Evolutionary conservation across 177 flowering plant genomes (phyloP).

Genomic region (Vitis hybrid): DNA sequence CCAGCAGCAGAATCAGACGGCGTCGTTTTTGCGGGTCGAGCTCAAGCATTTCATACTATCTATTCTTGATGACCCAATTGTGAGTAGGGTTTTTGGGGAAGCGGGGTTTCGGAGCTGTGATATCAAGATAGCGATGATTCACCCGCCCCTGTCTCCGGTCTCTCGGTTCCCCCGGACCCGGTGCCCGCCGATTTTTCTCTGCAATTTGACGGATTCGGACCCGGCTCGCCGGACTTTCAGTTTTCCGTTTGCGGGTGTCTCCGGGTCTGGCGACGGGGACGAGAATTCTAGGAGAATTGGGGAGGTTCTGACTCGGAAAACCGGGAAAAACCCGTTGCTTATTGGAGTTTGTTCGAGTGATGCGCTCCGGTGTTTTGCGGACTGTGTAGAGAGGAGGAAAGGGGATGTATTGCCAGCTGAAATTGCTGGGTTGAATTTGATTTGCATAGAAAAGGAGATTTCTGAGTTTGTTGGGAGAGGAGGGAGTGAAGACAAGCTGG

Average conservation of each 20-base stretch:
- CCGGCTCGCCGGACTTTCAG: not conserved
- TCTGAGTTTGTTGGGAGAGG: constrained; percentile 16
- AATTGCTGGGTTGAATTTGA: constrained; percentile 21
- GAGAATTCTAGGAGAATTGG: constrained; percentile 10
- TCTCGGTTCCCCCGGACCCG: constrained; percentile 11
- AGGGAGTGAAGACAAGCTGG: constrained; percentile 21
- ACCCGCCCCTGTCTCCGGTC: constrained; percentile 3
- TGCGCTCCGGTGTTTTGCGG: constrained; percentile 22
- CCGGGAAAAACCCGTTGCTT: constrained; percentile 18
- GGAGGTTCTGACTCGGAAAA: constrained; percentile 2
- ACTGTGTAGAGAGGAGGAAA: constrained; percentile 8
- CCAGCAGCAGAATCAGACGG: constrained; percentile 28
- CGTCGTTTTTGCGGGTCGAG: constrained; percentile 12
- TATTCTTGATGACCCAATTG: constrained; percentile 14
- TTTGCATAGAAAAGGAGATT: constrained; percentile 26
- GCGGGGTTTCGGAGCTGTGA: constrained; percentile 14
- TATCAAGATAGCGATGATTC: constrained; percentile 3
- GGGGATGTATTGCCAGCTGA: constrained; percentile 12
- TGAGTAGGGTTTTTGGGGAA: constrained; percentile 14
- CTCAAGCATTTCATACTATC: constrained; percentile 14
- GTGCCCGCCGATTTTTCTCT: constrained; percentile 6
- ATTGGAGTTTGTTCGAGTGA: constrained; percentile 31
- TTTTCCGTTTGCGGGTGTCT: not conserved
- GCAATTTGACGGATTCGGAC: not conserved
- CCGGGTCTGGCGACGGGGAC: constrained; percentile 2